Evolutionary conservation across 257 asterid species (phyloP), one percentile per base, ranked within the genome.

Genomic region (Solanum tarapatanum): DNA sequence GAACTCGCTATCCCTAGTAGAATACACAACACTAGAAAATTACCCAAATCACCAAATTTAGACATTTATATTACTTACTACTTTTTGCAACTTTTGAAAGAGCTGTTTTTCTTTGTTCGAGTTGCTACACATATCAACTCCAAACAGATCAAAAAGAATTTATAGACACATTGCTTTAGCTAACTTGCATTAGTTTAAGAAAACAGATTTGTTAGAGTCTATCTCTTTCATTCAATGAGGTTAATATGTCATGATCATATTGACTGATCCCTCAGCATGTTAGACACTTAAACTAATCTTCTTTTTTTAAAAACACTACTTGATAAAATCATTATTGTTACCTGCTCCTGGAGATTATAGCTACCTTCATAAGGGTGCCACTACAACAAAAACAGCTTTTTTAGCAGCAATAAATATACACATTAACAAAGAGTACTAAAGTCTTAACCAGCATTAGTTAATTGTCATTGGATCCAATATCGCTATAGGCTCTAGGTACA

Each of bases 21-120:
- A 17, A 88, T 5, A 48, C 37, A 77, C 87, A 91, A 33, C 11
- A 87, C 41, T 41, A 75, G 70, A 68, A 87, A 24, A 77, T n/a
- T 69, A 43, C 83, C 23, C 51, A 72, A 60, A 35, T 19, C 48
- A 19, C 85, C 84, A 48, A 86, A 7, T 2, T 51, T 80, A 64
- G 76, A 70, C 97, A 93, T 94, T 35, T 66, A 55, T 23, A 43
- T 11, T 73, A 45, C 45, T 23, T 19, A 6, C 19, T 5, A 37
- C 2, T 32, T 48, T 73, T 60, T 24, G 41, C 19, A 43, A 19
- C 62, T 32, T 41, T n/a, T n/a, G 55, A 45, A 43, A 43, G 69
- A 87, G 33, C 1, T 64, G 28, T 36, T 37, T 43, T 41, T 30
- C 73, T 33, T 83, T 35, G 72, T 32, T 30, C 14, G 74, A 24